A percentile compares a stretch with the other conserved stretches of the same genome.
phyloP scores from a whole-genome alignment of 1,284 basidiomycete species.

The Cutaneotrichosporon cavernicola region DNA sequence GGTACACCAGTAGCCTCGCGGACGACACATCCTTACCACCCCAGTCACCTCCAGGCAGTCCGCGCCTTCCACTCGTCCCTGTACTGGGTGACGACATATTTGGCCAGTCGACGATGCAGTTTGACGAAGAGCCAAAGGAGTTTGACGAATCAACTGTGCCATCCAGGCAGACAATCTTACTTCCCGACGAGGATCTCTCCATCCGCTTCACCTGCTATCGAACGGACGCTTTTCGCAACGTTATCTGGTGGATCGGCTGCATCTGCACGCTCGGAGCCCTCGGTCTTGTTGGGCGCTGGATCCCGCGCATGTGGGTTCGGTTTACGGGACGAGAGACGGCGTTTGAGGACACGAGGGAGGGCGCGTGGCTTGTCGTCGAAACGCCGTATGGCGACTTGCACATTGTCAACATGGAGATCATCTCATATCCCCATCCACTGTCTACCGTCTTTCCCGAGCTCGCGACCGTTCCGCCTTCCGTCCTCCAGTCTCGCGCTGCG shows the following conservation, averaged over 20 bases:
- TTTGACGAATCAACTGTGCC: constrained; percentile 41
- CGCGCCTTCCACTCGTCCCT: constrained; percentile 47
- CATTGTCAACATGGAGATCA: constrained; percentile 66
- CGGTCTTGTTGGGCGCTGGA: constrained; percentile 86
- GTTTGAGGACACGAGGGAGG: constrained; percentile 70
- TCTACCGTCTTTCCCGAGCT: constrained; percentile 68
- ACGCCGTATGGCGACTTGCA: constrained; percentile 78
- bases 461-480: neutral
- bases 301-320: constrained; percentile 82
- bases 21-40: constrained; percentile 54
- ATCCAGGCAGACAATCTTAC: constrained; percentile 74
- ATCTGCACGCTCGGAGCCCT: constrained; percentile 72
- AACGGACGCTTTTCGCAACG: constrained; percentile 63
- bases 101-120: constrained; percentile 35
- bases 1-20: constrained; percentile 50
- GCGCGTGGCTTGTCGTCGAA: constrained; percentile 84
- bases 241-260: constrained; percentile 72
- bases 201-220: constrained; percentile 90
- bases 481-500: constrained; percentile 3
- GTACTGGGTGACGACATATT: constrained; percentile 49
- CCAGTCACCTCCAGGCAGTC: constrained; percentile 49
- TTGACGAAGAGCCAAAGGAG: constrained; percentile 40
- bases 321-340: constrained; percentile 81
- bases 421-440: constrained; percentile 73
- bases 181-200: constrained; percentile 87